A percentile compares a stretch with the other conserved stretches of the same genome.
These are phyloP conservation scores for Claviceps humidiphila DNA, from an alignment of 2,329 filamentous ascomycete species.

Conservation along the genomic window DNA sequence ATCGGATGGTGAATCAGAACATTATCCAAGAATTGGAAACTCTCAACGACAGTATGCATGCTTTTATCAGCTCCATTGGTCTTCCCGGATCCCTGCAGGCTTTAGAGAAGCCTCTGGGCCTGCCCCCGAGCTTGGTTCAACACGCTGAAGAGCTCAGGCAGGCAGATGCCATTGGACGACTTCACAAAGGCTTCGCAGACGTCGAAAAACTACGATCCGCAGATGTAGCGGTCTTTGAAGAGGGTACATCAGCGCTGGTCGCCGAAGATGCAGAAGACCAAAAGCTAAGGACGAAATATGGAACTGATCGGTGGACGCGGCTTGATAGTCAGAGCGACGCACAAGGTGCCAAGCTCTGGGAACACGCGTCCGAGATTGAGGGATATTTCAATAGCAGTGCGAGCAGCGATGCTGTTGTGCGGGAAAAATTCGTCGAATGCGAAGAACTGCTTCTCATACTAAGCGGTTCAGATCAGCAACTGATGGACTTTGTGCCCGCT, in stretches of 20 bases:
- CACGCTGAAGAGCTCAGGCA: conserved; percentile 92
- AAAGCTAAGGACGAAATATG: conserved; percentile 60
- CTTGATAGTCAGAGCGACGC: conserved; percentile 56
- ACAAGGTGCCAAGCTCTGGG: conserved; percentile 55
- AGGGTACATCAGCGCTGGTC: conserved; percentile 65
- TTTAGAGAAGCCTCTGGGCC: conserved; percentile 80
- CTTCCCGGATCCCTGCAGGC: conserved; percentile 88
- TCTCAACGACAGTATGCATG: conserved; percentile 67
- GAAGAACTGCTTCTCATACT: conserved; percentile 65
- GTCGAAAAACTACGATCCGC: conserved; percentile 79
- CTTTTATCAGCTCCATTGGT: conserved; percentile 67
- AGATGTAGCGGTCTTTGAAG: conserved; percentile 66
- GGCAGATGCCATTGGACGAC: conserved; percentile 66
- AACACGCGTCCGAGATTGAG: conserved; percentile 64
- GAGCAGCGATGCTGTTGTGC: conserved; percentile 47
- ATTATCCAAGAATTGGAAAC: conserved; percentile 76
- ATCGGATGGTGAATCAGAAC: conserved; percentile 78
- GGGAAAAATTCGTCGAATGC: conserved; percentile 64
- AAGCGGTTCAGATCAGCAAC: conserved; percentile 62
- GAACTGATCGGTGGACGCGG: conserved; percentile 74
- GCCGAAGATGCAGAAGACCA: conserved; percentile 79
- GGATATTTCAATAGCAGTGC: conserved; percentile 63
- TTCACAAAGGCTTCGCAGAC: conserved; percentile 72
- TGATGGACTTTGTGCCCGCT: conserved; percentile 83
- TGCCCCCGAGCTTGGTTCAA: conserved; percentile 72